Evolutionary conservation across 805 yeast species (phyloP).

Genomic region (Metschnikowia sp.): DNA sequence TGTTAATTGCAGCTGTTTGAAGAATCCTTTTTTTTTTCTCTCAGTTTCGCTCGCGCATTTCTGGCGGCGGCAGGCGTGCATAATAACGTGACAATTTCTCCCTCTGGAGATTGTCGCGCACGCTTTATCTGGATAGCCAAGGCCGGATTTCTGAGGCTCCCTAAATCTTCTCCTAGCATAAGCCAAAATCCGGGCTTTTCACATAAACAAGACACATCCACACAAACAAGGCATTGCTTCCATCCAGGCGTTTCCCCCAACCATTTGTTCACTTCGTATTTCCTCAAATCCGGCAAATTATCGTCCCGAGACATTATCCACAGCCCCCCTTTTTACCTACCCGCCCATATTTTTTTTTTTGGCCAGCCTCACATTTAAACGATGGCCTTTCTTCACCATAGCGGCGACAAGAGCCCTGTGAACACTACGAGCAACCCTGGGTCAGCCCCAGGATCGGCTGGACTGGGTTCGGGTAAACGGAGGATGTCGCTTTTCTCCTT

Average conservation of each 20-base stretch:
- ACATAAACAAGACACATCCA: too few relatives aligned
- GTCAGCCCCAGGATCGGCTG: not conserved
- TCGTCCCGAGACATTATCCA: too few relatives aligned
- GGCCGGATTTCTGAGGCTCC: too few relatives aligned
- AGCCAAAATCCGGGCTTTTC: too few relatives aligned
- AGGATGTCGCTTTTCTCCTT: constrained; percentile 26
- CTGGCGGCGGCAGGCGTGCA: not conserved
- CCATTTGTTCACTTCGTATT: too few relatives aligned
- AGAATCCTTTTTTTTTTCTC: not conserved
- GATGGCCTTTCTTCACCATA: constrained; percentile 7
- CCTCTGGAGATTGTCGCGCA: not conserved
- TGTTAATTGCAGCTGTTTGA: too few relatives aligned
- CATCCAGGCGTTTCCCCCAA: too few relatives aligned
- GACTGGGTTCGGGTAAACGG: constrained; percentile 11
- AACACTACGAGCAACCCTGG: not conserved
- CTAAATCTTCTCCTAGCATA: too few relatives aligned
- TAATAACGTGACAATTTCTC: not conserved
- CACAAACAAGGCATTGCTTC: too few relatives aligned
- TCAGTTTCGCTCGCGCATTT: not conserved
- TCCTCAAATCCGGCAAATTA: too few relatives aligned
- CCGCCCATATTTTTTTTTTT: not conserved
- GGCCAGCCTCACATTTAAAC: not conserved
- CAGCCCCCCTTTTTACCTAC: too few relatives aligned
- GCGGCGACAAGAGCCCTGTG: not conserved
- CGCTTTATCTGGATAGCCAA: not conserved